A percentile compares a stretch with the other conserved stretches of the same genome.
These are phyloP conservation scores for Termitomyces sp. DNA, from an alignment of 768 basidiomycete genomes.

Conservation along the genomic window DNA sequence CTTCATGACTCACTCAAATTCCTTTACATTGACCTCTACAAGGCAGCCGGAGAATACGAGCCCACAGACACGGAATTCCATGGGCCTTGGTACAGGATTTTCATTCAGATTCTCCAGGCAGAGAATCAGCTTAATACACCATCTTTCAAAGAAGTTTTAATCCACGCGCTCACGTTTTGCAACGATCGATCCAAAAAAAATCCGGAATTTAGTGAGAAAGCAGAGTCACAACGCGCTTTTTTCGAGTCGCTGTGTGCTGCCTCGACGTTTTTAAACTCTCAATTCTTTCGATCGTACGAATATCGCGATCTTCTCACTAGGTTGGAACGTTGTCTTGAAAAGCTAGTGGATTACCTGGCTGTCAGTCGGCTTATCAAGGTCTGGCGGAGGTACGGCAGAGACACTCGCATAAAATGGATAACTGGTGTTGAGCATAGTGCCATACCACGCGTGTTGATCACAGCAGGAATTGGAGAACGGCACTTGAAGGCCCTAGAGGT, in stretches of 20 bases:
- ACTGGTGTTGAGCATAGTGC: not conserved
- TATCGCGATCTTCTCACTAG: not conserved
- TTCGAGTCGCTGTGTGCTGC: not conserved
- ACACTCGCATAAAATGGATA: not conserved
- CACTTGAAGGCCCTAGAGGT: not conserved
- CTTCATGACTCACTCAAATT: no score
- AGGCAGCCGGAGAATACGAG: no score
- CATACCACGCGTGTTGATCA: not conserved
- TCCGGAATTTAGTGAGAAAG: not conserved
- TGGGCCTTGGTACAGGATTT: no score
- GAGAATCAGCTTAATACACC: no score
- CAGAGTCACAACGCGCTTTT: not conserved
- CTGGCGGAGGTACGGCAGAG: not conserved
- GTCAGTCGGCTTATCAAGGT: no score
- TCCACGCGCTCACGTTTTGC: not conserved
- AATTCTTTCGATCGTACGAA: not conserved
- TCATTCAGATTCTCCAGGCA: no score
- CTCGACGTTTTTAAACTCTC: not conserved
- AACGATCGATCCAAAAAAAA: not conserved
- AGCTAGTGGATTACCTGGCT: no score
- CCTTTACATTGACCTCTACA: no score
- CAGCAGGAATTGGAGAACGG: not conserved
- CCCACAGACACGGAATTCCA: no score
- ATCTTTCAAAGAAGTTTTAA: no score
- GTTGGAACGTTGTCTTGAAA: not conserved